Base-by-base conservation (phyloP, 2,329 filamentous ascomycete species). In the Venturia pyrina region DNA sequence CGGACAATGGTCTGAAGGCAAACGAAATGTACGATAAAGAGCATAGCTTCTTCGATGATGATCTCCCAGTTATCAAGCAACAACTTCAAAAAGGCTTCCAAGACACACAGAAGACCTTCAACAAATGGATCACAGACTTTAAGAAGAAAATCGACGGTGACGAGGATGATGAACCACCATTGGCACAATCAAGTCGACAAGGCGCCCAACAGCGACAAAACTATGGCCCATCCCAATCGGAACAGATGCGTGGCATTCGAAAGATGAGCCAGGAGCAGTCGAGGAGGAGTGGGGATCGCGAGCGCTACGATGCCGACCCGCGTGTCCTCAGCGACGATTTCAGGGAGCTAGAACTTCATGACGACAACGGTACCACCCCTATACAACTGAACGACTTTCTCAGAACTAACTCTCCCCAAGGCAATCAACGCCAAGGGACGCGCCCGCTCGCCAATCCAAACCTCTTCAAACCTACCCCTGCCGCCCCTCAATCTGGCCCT, bases 121-220 rank as follows among this genome's bases (percentile, higher is more conserved):
- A 96, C 78, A 85, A 86, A 62, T 98, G 93, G 93, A 91, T 99
- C 71, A 89, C 85, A 63, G 92, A 87, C 69, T 81, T 99, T 74
- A 95, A 91, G 80, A 98, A 98, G 84, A 91, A 88, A 76, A 85
- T 99, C 43, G 93, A 98, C 72, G 93, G 95, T 62, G 91, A 95
- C 69, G 90, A 92, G 66, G 85, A 89, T 65, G 89, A 92, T 32
- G 71, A 74, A 61, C 76, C 78, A 44, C 70, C 72, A 24, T 68
- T 72, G 24, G 73, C 73, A 60, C 72, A 78, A 67, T 59, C 41
- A 48, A 46, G 65, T 67, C 40, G 41, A 65, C 71, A 62, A 76
- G 70, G 67, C 75, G 70, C 69, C 74, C 67, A 43, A n/a, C 67
- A 70, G 57, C 72, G 74, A 44, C 75, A 76, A 63, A 73, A 77